These are phyloP conservation scores for Phytopythium boreale DNA, from an alignment of 352 stramenopile genomes.

Conservation along the genomic window DNA sequence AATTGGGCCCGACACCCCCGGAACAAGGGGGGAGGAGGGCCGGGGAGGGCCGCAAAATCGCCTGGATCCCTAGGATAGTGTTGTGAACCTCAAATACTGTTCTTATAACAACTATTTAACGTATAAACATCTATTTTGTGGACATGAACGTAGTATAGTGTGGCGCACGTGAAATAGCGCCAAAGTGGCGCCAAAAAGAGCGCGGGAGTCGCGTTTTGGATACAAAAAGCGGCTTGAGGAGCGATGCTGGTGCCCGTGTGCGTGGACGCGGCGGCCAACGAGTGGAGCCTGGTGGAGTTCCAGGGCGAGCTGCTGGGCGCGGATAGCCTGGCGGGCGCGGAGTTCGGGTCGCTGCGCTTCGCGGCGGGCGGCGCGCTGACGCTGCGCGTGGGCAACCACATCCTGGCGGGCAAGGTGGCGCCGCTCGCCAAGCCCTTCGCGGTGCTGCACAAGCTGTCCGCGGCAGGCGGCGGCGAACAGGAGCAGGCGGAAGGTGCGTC, in stretches of 20 bases:
- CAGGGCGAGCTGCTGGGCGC: conserved; percentile 68
- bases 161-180: not conserved
- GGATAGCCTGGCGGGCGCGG: conserved; percentile 32
- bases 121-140: no score
- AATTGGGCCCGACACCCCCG: conserved; percentile 11
- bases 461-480: not conserved
- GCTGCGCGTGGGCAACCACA: conserved; percentile 82
- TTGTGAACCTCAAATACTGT: not conserved
- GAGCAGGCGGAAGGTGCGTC: not conserved
- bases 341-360: conserved; percentile 72
- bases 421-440: conserved; percentile 75
- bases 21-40: conserved; percentile 8
- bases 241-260: conserved; percentile 67
- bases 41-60: not conserved
- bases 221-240: no score
- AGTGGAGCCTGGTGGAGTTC: conserved; percentile 85
- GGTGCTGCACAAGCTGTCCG: conserved; percentile 57
- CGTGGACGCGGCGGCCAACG: conserved; percentile 53
- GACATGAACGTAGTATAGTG: no score
- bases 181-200: conserved; percentile 17
- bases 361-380: conserved; percentile 53
- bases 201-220: not conserved
- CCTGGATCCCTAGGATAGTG: not conserved
- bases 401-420: conserved; percentile 65
- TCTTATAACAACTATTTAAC: not conserved